Percentiles rank a stretch among this genome's conserved stretches.
Conservation (phyloP, 305 asterid genomes). For the Fraxinus paxiana region DNA sequence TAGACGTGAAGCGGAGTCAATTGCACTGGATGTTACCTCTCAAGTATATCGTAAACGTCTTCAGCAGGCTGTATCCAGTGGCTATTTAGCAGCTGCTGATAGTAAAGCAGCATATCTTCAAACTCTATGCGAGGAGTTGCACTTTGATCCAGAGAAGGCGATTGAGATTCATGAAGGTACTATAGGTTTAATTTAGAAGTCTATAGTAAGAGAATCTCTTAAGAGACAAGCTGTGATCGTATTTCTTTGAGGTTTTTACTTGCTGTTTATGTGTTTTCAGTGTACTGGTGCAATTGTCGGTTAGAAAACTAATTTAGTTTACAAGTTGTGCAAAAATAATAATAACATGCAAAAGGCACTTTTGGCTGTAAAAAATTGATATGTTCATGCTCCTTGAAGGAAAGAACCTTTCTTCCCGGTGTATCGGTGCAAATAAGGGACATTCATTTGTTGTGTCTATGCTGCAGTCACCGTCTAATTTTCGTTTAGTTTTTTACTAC, state of each 20-base stretch:
- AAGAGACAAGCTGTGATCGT: not conserved
- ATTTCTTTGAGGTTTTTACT: not conserved
- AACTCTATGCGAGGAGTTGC: slow-evolving; percentile 83
- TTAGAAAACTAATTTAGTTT: not conserved
- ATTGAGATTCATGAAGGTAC: slow-evolving; percentile 84
- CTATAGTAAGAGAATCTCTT: not conserved
- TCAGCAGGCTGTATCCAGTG: slow-evolving; percentile 87
- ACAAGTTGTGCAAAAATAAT: not conserved
- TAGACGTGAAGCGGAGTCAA: slow-evolving; percentile 78
- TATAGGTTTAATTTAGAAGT: slow-evolving; percentile 19
- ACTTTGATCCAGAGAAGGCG: slow-evolving; percentile 88
- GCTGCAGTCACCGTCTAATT: not conserved
- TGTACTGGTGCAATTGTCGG: not conserved
- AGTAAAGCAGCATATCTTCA: slow-evolving; percentile 98
- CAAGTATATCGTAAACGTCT: slow-evolving; percentile 82
- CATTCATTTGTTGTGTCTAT: slow-evolving; percentile 3
- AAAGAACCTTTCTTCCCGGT: not conserved
- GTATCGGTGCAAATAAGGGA: not conserved
- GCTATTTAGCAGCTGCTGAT: slow-evolving; percentile 62
- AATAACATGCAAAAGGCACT: not conserved
- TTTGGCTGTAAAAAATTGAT: not conserved
- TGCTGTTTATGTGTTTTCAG: not conserved
- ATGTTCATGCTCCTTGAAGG: not conserved
- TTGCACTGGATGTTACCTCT: slow-evolving; percentile 70
- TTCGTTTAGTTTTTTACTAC: not conserved